Conservation (phyloP, 208 protist species). For the Kentomonas sorsogonicus region DNA sequence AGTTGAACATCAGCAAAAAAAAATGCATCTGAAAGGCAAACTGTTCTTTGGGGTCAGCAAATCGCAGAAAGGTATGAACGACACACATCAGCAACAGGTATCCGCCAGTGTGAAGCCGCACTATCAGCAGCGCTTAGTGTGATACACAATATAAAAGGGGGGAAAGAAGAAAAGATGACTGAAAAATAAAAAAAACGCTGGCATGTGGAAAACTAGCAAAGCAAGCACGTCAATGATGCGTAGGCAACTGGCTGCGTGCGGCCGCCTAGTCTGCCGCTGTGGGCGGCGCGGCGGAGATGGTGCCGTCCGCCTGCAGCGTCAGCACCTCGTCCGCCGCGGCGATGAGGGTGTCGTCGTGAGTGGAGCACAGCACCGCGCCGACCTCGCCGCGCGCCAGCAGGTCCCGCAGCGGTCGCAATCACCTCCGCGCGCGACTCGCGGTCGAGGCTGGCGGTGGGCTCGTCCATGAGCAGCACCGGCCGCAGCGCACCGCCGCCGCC, state of each 20-base stretch:
- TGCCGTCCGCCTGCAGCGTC: constrained; percentile 9
- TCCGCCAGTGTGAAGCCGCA: no score
- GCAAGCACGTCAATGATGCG: not conserved
- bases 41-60: constrained; percentile 5
- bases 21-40: constrained; percentile 5
- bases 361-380: constrained; percentile 49
- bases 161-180: constrained; percentile 5
- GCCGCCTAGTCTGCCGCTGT: not conserved
- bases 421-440: constrained; percentile 34
- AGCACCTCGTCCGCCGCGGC: constrained; percentile 50
- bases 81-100: no score
- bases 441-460: constrained; percentile 70
- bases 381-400: constrained; percentile 35
- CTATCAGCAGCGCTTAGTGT: not conserved
- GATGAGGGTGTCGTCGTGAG: constrained; percentile 59
- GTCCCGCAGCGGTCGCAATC: constrained; percentile 33
- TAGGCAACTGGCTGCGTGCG: not conserved
- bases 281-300: not conserved
- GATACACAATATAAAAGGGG: not conserved
- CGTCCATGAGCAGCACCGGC: constrained; percentile 73
- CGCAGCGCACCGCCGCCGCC: no score
- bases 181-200: constrained; percentile 1
- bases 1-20: constrained; percentile 9
- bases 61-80: no score
- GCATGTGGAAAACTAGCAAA: not conserved